Evolutionary conservation across 176 grass and related monocot genomes (phyloP), one percentile per base, ranked within the genome.

Genomic region (Triticum monococcum): DNA sequence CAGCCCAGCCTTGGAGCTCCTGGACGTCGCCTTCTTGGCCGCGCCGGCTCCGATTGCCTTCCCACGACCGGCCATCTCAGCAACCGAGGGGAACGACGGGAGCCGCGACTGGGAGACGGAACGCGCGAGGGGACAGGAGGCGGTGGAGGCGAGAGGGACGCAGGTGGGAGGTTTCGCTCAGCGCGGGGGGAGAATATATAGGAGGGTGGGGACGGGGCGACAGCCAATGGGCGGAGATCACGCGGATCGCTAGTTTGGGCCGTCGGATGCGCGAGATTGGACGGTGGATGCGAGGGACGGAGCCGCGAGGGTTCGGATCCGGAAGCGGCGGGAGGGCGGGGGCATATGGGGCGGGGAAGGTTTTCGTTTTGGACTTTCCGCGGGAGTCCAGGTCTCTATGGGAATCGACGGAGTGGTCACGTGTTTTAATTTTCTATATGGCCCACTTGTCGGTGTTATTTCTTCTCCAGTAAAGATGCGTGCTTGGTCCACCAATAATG

Each of bases 1-100:
- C 8, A 98, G 88, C 8, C 96, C 96, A 5, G 96, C 93, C 91
- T 98, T 98, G 88, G 93, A 94, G 23, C 96, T 98, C 91, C 96
- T 86, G 2, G 93, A 98, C 12, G 93, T 94, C 2, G 93, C 96
- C 86, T 94, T 96, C 91, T 96, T 98, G 10, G 81, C 89, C 0
- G 91, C 91, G 3, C 91, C 93, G 2, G 96, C 91, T 3, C 90
- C 93, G 33, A 98, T 88, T 26, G 93, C 93, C 96, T 98, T 98
- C 13, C 96, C 93, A 68, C 93, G 89, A 0, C 95, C 95, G 12
- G 95, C 93, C 95, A 95, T 98, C 68, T 10, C 56, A 23, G 11
- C 43, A 25, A 83, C 64, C 12, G 14, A 36, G 8, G 59, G 24
- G 24, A 9, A 24, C 5, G 3, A 8, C 6, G 9, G 80, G 18